phyloP scores from a whole-genome alignment of 495 filamentous ascomycete genomes.

The Achaetomiella virescens region DNA sequence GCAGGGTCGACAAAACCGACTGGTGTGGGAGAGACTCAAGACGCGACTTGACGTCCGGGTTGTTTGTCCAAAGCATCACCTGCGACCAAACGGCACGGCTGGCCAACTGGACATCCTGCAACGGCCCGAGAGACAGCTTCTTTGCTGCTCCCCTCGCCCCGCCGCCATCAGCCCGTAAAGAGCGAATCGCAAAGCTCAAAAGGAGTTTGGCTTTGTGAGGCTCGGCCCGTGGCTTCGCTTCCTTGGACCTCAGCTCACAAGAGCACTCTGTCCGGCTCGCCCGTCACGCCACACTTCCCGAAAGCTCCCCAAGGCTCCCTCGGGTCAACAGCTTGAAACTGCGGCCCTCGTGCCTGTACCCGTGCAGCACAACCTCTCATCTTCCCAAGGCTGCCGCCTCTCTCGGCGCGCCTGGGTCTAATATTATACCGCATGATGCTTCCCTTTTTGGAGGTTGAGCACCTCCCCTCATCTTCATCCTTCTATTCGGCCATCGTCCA shows the following conservation, averaged over 20 bases:
- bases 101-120: background rate
- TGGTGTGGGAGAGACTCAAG: slow-evolving; percentile 1
- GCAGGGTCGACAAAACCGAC: background rate
- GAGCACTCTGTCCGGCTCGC: slow-evolving; percentile 11
- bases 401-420: slow-evolving; percentile 21
- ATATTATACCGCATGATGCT: slow-evolving; percentile 28
- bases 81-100: slow-evolving; percentile 1
- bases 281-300: slow-evolving; percentile 16
- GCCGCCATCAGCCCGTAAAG: background rate
- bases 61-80: background rate
- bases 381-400: slow-evolving; percentile 13
- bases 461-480: slow-evolving; percentile 70
- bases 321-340: slow-evolving; percentile 1
- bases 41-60: background rate
- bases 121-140: background rate
- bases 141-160: background rate
- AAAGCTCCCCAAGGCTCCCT: slow-evolving; percentile 1
- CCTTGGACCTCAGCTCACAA: slow-evolving; percentile 17
- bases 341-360: background rate
- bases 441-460: slow-evolving; percentile 54
- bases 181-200: background rate
- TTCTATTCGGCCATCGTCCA: slow-evolving; percentile 74
- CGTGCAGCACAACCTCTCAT: slow-evolving; percentile 3
- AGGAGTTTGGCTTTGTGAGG: slow-evolving; percentile 2
- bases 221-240: slow-evolving; percentile 13